A percentile compares a stretch with the other conserved stretches of the same genome.
These are phyloP conservation scores for Caloboletus firmus DNA, from an alignment of 1,284 basidiomycete genomes.

Conservation along the genomic window DNA sequence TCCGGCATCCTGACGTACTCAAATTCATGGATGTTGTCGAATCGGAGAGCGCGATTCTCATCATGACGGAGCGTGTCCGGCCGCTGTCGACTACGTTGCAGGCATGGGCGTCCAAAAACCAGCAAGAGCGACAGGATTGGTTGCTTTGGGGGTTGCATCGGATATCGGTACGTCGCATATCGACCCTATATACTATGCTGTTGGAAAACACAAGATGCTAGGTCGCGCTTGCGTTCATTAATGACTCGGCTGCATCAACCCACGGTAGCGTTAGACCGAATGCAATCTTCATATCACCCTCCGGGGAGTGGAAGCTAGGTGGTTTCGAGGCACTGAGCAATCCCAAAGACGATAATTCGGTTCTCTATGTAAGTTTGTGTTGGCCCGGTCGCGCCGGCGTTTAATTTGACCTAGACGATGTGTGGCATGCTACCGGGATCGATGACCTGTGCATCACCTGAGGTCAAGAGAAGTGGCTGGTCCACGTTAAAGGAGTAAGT, in stretches of 20 bases:
- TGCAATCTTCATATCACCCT: constrained; percentile 85
- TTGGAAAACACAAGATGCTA: constrained; percentile 34
- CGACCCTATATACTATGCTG: neutral
- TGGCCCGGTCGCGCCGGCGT: constrained; percentile 3
- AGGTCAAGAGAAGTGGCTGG: constrained; percentile 92
- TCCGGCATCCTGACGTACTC: constrained; percentile 93
- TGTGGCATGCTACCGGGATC: constrained; percentile 67
- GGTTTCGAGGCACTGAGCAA: constrained; percentile 91
- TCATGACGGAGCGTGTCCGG: constrained; percentile 91
- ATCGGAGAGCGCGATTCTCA: constrained; percentile 83
- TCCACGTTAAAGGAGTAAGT: constrained; percentile 77
- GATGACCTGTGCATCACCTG: constrained; percentile 69
- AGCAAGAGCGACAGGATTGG: constrained; percentile 81
- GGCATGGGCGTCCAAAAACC: constrained; percentile 62
- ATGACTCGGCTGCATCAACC: constrained; percentile 80
- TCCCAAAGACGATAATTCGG: constrained; percentile 71
- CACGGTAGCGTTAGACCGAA: constrained; percentile 84
- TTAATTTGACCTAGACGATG: constrained; percentile 54
- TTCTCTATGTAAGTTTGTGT: constrained; percentile 70
- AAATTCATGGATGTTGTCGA: constrained; percentile 94
- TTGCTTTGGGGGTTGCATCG: constrained; percentile 91
- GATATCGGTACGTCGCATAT: constrained; percentile 60
- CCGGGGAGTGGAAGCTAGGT: constrained; percentile 95
- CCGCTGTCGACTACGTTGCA: constrained; percentile 71
- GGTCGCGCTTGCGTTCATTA: constrained; percentile 91